Conservation (phyloP, 1,284 basidiomycete species). For the Sphaerobolus stellatus region DNA sequence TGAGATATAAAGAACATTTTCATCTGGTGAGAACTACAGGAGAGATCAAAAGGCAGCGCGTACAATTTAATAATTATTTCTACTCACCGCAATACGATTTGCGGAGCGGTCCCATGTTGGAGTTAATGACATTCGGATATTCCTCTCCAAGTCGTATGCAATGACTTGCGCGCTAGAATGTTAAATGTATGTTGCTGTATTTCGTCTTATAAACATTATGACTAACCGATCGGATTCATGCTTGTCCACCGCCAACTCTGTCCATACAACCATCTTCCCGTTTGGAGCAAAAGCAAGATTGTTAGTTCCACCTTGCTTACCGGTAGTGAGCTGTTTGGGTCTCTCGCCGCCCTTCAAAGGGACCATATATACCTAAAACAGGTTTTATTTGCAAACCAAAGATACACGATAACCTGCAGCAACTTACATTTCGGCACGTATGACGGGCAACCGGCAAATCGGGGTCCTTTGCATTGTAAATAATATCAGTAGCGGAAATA, state of each 20-base stretch:
- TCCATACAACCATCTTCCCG: conserved; percentile 78
- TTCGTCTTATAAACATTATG: background rate
- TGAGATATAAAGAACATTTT: conserved; percentile 67
- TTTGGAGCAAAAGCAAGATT: conserved; percentile 64
- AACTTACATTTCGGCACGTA: conserved; percentile 77
- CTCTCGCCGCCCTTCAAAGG: conserved; percentile 47
- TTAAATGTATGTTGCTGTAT: conserved; percentile 2
- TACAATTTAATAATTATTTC: background rate
- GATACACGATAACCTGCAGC: conserved; percentile 1
- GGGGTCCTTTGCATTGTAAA: conserved; percentile 84
- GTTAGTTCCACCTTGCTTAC: conserved; percentile 78
- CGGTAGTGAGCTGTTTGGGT: conserved; percentile 71
- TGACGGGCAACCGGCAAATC: conserved; percentile 70
- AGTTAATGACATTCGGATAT: conserved; percentile 69
- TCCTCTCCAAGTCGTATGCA: conserved; percentile 69
- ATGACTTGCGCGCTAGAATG: conserved; percentile 64
- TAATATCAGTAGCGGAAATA: conserved; percentile 62
- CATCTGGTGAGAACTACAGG: conserved; percentile 69
- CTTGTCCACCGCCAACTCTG: conserved; percentile 82
- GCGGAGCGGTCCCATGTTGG: conserved; percentile 84
- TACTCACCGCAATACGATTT: conserved; percentile 51
- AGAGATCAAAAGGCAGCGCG: background rate
- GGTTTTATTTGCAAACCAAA: too few species aligned
- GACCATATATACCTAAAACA: conserved; percentile 57
- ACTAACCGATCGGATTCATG: conserved; percentile 77